Conservation (phyloP, 768 basidiomycete species). For the Suillus fuscotomentosus region DNA sequence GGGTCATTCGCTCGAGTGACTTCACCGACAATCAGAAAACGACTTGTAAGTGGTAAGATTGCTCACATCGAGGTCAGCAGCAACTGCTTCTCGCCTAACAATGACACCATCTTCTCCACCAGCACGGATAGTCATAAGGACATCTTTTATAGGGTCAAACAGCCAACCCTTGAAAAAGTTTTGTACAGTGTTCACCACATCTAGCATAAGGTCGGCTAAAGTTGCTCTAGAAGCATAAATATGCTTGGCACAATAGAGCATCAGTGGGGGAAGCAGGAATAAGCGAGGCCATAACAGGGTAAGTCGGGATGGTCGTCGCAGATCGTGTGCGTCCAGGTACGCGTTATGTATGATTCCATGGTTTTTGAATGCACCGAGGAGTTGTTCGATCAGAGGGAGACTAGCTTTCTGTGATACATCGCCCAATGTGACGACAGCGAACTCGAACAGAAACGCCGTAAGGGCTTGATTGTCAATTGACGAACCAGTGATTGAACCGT, state of each 20-base stretch:
- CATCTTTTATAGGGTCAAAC: slow-evolving; percentile 78
- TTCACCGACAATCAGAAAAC: slow-evolving; percentile 28
- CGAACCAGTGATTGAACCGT: background rate
- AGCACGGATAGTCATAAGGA: slow-evolving; percentile 78
- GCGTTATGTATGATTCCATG: slow-evolving; percentile 28
- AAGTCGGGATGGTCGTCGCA: slow-evolving; percentile 67
- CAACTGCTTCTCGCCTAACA: slow-evolving; percentile 77
- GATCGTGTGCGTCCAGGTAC: slow-evolving; percentile 33
- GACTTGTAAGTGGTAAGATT: background rate
- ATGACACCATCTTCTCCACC: slow-evolving; percentile 77
- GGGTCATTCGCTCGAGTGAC: slow-evolving; percentile 92
- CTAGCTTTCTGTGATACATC: slow-evolving; percentile 7
- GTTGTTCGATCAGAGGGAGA: slow-evolving; percentile 17
- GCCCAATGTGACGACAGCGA: slow-evolving; percentile 15
- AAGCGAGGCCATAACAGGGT: slow-evolving; percentile 81
- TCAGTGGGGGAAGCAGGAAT: slow-evolving; percentile 70
- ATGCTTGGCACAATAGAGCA: slow-evolving; percentile 47
- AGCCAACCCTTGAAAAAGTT: slow-evolving; percentile 85
- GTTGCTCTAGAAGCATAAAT: slow-evolving; percentile 61
- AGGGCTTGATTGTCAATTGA: slow-evolving; percentile 3
- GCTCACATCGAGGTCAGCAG: slow-evolving; percentile 79
- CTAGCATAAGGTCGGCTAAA: slow-evolving; percentile 52
- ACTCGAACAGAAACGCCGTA: slow-evolving; percentile 19
- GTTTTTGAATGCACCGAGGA: slow-evolving; percentile 20
- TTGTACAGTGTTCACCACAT: slow-evolving; percentile 61